Conservation (phyloP, 2,329 filamentous ascomycete species). For the Dactylellina haptotyla region DNA sequence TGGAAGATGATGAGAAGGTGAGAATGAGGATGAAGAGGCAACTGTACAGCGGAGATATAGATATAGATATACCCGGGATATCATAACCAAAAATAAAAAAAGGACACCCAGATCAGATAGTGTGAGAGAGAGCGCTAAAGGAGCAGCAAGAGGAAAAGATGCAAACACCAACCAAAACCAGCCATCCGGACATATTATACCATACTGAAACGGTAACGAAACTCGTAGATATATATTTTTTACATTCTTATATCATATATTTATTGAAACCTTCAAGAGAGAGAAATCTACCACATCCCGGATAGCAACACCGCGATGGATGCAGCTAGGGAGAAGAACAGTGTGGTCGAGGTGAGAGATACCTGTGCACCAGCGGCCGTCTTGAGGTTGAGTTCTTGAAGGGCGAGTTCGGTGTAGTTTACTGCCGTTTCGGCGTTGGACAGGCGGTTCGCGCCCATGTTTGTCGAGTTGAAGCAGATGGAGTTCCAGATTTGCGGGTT, state of each 20-base stretch:
- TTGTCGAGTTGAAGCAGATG: conserved; percentile 55
- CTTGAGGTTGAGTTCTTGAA: conserved; percentile 51
- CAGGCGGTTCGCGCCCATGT: conserved; percentile 55
- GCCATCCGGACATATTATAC: too few relatives aligned
- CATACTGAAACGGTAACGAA: conserved; percentile 8
- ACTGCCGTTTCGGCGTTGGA: conserved; percentile 32
- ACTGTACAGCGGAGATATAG: neutral
- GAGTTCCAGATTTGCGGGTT: conserved; percentile 55
- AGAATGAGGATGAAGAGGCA: neutral
- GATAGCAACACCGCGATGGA: conserved; percentile 12
- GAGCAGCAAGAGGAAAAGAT: neutral
- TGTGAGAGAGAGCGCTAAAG: neutral
- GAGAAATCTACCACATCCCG: conserved; percentile 32
- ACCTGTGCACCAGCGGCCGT: conserved; percentile 33
- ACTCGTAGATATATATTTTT: conserved; percentile 8
- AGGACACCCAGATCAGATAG: neutral
- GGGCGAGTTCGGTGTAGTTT: conserved; percentile 53
- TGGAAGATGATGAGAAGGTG: neutral
- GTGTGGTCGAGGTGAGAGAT: conserved; percentile 14
- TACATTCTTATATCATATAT: neutral
- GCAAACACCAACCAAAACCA: conserved; percentile 5
- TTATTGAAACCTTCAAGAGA: neutral
- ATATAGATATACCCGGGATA: neutral
- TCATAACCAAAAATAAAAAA: too few relatives aligned
- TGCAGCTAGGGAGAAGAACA: conserved; percentile 13